Evolutionary conservation across 164 flowering plant genomes (phyloP), one percentile per base, ranked within the genome.

Genomic region (Stephania japonica): DNA sequence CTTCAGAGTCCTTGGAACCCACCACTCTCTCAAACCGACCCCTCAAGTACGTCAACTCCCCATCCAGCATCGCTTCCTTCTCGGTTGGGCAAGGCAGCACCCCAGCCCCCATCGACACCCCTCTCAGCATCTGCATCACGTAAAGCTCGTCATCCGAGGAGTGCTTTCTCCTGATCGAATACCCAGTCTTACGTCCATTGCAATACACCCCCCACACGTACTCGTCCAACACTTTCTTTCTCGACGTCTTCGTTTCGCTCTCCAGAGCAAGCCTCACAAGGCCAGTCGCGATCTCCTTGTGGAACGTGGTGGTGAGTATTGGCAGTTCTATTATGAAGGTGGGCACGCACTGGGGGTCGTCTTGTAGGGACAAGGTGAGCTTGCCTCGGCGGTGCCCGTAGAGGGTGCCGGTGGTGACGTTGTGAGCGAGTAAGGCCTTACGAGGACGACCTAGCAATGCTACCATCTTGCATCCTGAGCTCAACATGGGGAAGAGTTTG

Each of bases 21-120:
- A 83, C 82, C 70, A 87, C 93, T 73, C 96, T 80, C 72, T 94
- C 94, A 73, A 94, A 94, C 59, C 94, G 80, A 0, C 88, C 93
- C 67, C 98, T 83, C 83, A 92, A 80, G 73, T 93, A 93, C 1
- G 90, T 88, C 73, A 91, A 62, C 44, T 92, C 97, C 6, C 90
- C 97, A 18, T 93, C 97, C 10, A 75, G 75, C 1, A 75, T 72
- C 1, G 72, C 42, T 27, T 83, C 82, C 81, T 88, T 78, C 47
- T 82, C 80, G 23, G 79, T 50, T 11, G 84, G 75, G 5, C 76
- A 1, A 2, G 97, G 97, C 41, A 93, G 85, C 61, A 91, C 97
- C 1, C 98, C 98, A 1, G 97, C 97, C 0, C 98, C 97, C 96
- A 90, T 90, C 1, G 97, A 93, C 13, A 90, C 93, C 0, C 97